phyloP scores from a whole-genome alignment of 805 yeast genomes.

The Candida oleophila region DNA sequence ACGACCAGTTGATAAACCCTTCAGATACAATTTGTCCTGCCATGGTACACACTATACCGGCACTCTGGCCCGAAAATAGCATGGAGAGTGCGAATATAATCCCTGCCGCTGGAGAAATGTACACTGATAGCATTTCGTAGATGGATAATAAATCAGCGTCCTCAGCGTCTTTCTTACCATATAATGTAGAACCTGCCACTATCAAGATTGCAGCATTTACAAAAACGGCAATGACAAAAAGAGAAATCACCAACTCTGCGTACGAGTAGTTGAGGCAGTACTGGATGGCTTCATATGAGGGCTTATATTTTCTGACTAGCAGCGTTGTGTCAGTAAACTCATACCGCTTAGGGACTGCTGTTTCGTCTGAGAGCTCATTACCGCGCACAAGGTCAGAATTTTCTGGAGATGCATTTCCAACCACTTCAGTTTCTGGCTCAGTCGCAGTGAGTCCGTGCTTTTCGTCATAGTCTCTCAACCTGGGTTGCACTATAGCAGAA shows the following conservation, averaged over 20 bases:
- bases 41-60: slow-evolving; percentile 50
- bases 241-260: slow-evolving; percentile 37
- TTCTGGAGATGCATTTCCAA: no score
- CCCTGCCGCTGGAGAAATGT: slow-evolving; percentile 46
- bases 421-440: neutral
- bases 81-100: slow-evolving; percentile 44
- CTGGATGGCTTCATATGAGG: slow-evolving; percentile 41
- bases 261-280: slow-evolving; percentile 42
- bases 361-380: neutral
- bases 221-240: slow-evolving; percentile 43
- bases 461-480: slow-evolving; percentile 41
- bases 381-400: no score
- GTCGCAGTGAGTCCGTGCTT: slow-evolving; percentile 25
- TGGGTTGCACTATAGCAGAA: slow-evolving; percentile 43
- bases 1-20: slow-evolving; percentile 45
- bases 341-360: neutral
- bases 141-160: slow-evolving; percentile 47
- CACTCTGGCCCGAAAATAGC: slow-evolving; percentile 47
- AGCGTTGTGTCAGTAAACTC: slow-evolving; percentile 27
- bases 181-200: slow-evolving; percentile 44
- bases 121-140: slow-evolving; percentile 42
- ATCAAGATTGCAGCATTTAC: slow-evolving; percentile 45
- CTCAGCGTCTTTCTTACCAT: slow-evolving; percentile 43
- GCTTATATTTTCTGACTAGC: slow-evolving; percentile 35
- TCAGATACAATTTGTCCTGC: slow-evolving; percentile 48